These are phyloP conservation scores for Stagonosporopsis tanaceti DNA, from an alignment of 2,329 filamentous ascomycete genomes.

Conservation along the genomic window DNA sequence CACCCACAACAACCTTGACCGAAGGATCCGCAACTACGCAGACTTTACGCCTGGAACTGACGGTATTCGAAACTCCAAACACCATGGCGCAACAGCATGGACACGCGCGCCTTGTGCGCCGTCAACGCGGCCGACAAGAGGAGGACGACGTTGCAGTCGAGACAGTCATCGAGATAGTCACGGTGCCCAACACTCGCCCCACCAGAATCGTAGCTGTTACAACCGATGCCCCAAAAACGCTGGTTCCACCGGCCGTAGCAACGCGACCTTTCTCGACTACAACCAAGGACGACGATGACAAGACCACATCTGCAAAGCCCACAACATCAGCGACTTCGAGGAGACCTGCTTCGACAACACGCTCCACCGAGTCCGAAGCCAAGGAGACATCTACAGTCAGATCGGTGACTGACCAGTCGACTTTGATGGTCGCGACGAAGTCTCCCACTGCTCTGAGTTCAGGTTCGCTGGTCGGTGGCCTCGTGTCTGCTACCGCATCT, in stretches of 20 bases:
- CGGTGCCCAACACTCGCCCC: slow-evolving; percentile 60
- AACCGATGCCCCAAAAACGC: slow-evolving; percentile 21
- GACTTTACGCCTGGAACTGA: background rate
- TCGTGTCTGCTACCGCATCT: slow-evolving; percentile 30
- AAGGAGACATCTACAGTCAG: slow-evolving; percentile 25
- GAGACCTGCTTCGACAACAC: slow-evolving; percentile 30
- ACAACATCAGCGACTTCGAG: slow-evolving; percentile 25
- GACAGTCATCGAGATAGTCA: slow-evolving; percentile 60
- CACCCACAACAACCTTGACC: slow-evolving; percentile 3
- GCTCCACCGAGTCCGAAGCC: slow-evolving; percentile 22
- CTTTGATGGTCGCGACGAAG: slow-evolving; percentile 40
- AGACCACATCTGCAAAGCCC: slow-evolving; percentile 17
- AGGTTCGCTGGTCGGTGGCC: slow-evolving; percentile 22
- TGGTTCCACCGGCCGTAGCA: slow-evolving; percentile 32
- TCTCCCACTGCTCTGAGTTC: slow-evolving; percentile 29
- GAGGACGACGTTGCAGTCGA: slow-evolving; percentile 23
- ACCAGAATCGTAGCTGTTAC: slow-evolving; percentile 51
- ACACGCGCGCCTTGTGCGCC: slow-evolving; percentile 39
- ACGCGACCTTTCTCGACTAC: slow-evolving; percentile 27
- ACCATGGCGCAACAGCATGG: slow-evolving; percentile 37
- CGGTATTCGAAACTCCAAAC: slow-evolving; percentile 11
- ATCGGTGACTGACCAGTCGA: slow-evolving; percentile 30
- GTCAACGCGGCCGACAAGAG: slow-evolving; percentile 33
- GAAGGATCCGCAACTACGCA: slow-evolving; percentile 10
- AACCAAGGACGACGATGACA: slow-evolving; percentile 22